These are phyloP conservation scores for Knoxia roxburghii DNA, from an alignment of 257 asterid species.

Conservation along the genomic window DNA sequence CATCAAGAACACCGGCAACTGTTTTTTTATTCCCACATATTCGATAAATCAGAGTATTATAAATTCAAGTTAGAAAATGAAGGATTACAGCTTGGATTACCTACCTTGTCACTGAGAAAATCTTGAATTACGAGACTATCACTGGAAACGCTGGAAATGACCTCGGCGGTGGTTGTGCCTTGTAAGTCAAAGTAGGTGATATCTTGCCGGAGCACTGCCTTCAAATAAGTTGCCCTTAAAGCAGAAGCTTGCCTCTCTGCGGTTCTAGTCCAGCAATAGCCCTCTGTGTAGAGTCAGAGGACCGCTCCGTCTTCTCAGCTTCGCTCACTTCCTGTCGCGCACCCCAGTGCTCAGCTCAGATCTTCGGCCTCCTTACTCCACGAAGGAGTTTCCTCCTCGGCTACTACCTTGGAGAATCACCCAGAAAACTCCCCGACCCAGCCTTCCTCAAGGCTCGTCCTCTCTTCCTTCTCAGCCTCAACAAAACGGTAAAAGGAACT, in stretches of 20 bases:
- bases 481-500: no score
- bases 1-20: slow-evolving; percentile 74
- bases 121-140: slow-evolving; percentile 82
- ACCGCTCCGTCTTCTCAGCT: no score
- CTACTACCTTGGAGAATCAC: no score
- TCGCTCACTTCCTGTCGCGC: no score
- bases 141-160: slow-evolving; percentile 49
- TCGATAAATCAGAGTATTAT: neutral
- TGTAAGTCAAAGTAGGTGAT: neutral
- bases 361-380: no score
- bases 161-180: slow-evolving; percentile 2
- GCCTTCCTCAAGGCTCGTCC: no score
- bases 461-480: no score
- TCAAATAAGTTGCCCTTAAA: neutral
- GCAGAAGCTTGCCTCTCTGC: neutral
- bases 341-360: no score
- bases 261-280: slow-evolving; percentile 3
- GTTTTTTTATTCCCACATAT: neutral
- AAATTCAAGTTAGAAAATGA: neutral
- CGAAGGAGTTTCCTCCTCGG: no score
- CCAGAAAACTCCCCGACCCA: no score
- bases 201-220: neutral
- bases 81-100: neutral
- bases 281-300: no score
- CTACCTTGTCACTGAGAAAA: slow-evolving; percentile 76